phyloP scores from a whole-genome alignment of 2,329 filamentous ascomycete genomes.

The Bretziella fagacearum region DNA sequence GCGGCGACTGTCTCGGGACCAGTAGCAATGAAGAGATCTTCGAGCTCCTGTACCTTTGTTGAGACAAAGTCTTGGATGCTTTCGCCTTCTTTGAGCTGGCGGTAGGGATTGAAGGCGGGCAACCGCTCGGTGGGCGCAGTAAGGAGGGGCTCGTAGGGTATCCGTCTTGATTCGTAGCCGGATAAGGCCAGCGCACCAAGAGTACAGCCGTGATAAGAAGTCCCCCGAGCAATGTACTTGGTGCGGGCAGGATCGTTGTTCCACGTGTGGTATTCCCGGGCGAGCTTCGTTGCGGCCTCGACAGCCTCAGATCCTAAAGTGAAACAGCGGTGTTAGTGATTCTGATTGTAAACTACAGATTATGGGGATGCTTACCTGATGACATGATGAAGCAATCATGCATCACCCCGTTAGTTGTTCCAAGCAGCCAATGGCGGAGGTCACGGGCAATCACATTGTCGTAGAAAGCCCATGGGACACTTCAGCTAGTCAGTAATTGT shows the following conservation, averaged over 20 bases:
- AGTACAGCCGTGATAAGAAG: constrained; percentile 33
- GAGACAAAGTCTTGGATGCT: constrained; percentile 41
- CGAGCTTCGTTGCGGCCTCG: constrained; percentile 33
- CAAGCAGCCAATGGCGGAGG: constrained; percentile 16
- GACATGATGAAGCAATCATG: constrained; percentile 22
- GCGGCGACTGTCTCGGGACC: constrained; percentile 51
- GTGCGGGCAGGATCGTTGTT: constrained; percentile 21
- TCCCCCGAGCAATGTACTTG: constrained; percentile 27
- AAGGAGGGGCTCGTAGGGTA: constrained; percentile 46
- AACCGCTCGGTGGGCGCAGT: constrained; percentile 40
- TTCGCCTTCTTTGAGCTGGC: constrained; percentile 34
- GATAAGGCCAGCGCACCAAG: constrained; percentile 48
- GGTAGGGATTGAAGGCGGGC: constrained; percentile 50
- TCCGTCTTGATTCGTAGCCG: constrained; percentile 42
- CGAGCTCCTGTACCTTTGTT: constrained; percentile 46
- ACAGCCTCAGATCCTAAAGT: constrained; percentile 37
- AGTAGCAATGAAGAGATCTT: constrained; percentile 45
- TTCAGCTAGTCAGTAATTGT: neutral
- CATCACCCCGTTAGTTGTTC: constrained; percentile 22
- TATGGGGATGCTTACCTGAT: constrained; percentile 19
- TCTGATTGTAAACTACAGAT: neutral
- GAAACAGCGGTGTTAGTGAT: neutral
- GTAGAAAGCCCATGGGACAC: constrained; percentile 11
- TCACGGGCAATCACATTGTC: constrained; percentile 6
- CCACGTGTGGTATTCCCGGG: constrained; percentile 31